These are phyloP conservation scores for Alternaria atra DNA, from an alignment of 2,329 filamentous ascomycete genomes.

Conservation along the genomic window DNA sequence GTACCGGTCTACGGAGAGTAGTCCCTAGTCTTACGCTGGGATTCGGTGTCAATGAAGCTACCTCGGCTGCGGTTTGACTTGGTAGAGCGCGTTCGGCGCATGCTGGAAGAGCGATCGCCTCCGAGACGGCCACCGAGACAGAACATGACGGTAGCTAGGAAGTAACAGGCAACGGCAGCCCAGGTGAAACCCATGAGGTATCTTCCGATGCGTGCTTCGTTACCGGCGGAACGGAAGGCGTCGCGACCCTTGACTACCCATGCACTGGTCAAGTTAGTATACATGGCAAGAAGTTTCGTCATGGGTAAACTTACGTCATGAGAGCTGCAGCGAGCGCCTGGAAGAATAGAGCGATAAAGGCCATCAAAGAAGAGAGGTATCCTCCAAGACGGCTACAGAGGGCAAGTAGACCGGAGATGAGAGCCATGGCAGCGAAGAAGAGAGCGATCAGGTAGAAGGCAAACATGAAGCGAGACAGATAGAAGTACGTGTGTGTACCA, in stretches of 20 bases:
- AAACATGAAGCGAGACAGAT: conserved; percentile 91
- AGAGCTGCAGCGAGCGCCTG: conserved; percentile 71
- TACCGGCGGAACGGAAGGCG: conserved; percentile 66
- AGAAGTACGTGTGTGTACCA: conserved; percentile 73
- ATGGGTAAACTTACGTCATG: conserved; percentile 72
- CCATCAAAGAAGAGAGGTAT: conserved; percentile 68
- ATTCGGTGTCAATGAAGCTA: conserved; percentile 65
- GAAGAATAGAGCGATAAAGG: conserved; percentile 72
- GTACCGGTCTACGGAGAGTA: conserved; percentile 9
- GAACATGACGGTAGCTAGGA: conserved; percentile 74
- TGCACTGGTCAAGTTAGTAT: conserved; percentile 55
- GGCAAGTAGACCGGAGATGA: conserved; percentile 74
- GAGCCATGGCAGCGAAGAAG: conserved; percentile 75
- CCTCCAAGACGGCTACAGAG: conserved; percentile 76
- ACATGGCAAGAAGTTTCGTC: conserved; percentile 5
- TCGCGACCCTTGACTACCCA: conserved; percentile 76
- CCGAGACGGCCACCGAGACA: conserved; percentile 66
- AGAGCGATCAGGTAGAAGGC: conserved; percentile 87
- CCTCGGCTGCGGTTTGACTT: conserved; percentile 55
- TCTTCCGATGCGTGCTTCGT: conserved; percentile 67
- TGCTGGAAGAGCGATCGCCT: conserved; percentile 52
- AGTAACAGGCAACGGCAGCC: conserved; percentile 72
- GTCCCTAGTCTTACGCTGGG: conserved; percentile 49
- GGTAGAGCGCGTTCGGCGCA: conserved; percentile 60
- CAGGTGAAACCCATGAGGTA: conserved; percentile 82